A percentile compares a stretch with the other conserved stretches of the same genome.
These are phyloP conservation scores for Cryptosporidium andersoni DNA, from an alignment of 169 alveolate species.

Conservation along the genomic window DNA sequence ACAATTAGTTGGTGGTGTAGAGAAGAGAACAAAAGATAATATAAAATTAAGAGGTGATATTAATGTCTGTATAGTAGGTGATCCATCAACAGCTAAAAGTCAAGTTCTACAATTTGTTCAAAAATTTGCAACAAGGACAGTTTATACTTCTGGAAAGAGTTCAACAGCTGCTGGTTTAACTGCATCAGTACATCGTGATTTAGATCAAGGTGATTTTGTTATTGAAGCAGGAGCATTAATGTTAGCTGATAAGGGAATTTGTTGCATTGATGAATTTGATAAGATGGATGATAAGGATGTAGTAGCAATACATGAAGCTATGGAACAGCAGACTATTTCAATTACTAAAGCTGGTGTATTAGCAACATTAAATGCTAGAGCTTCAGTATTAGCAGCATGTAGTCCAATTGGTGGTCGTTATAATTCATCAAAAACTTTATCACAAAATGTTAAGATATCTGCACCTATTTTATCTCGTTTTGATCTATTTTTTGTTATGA, in stretches of 20 bases:
- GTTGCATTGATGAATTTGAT: conserved; percentile 98
- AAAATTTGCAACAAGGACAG: conserved; percentile 91
- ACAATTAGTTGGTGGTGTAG: conserved; percentile 96
- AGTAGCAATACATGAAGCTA: conserved; percentile 99
- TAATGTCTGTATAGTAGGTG: conserved; percentile 96
- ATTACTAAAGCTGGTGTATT: conserved; percentile 98
- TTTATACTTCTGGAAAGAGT: conserved; percentile 95
- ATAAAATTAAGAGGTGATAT: conserved; percentile 94
- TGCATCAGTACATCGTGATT: conserved; percentile 95
- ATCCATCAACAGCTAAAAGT: conserved; percentile 97
- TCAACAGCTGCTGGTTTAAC: conserved; percentile 97
- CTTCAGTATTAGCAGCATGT: conserved; percentile 98
- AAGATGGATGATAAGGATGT: conserved; percentile 96
- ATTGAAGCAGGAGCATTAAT: conserved; percentile 98
- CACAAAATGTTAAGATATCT: conserved; percentile 91
- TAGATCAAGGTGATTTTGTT: conserved; percentile 96
- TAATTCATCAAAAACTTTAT: conserved; percentile 89
- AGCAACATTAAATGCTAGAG: conserved; percentile 98
- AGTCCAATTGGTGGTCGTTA: conserved; percentile 96
- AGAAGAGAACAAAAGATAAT: conserved; percentile 92
- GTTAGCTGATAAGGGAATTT: conserved; percentile 97
- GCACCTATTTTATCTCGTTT: conserved; percentile 97
- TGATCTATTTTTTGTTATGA: conserved; percentile 93
- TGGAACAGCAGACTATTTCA: conserved; percentile 98
- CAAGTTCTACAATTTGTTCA: conserved; percentile 93